Evolutionary conservation across 2,329 filamentous ascomycete species (phyloP), one percentile per base, ranked within the genome.

Genomic region (Falciphora oryzae): DNA sequence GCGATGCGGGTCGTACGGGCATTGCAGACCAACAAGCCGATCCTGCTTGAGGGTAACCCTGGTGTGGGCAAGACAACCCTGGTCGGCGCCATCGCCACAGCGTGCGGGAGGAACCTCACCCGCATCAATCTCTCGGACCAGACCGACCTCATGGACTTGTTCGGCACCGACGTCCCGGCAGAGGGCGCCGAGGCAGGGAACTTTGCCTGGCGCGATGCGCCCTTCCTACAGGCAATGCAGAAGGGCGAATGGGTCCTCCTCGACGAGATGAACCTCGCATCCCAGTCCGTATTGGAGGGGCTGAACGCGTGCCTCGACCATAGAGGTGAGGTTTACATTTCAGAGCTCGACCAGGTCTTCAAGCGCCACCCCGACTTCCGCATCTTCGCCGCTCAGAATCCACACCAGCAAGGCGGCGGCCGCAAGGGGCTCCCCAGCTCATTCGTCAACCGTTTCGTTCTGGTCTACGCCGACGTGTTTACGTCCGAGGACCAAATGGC

Each of bases 261-360:
- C 0, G 95, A 99, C 72, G 95, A 99, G 79, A 99, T 99, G 95
- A 99, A 99, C 71, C 79, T 99, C 68, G 95, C 96, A 1, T 98
- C 94, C 0, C 95, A 99, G 74, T 96, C 94, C 5, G 93, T 99
- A 2, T 84, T 99, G 1, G 95, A 99, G 78, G 96, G 95, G 67
- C 80, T 99, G 38, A 99, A 99, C 70, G 94, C 95, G 28, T 98
- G 95, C 78, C 83, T 99, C 35, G 95, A 99, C 75, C 96, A 99
- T 75, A 88, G 96, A 76, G 94, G 95, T 65, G 92, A 97, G 75
- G 92, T 97, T 0, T 99, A 97, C 73, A 88, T 99, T 66, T 92
- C 95, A 0, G 96, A 99, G 73, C 83, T 99, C 16, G 94, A 97
- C 71, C 93, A 96, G 72, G 93, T 92, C 3, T 99, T 99, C 77